phyloP scores from a whole-genome alignment of 345 rosid genomes.

The Salix exigua region DNA sequence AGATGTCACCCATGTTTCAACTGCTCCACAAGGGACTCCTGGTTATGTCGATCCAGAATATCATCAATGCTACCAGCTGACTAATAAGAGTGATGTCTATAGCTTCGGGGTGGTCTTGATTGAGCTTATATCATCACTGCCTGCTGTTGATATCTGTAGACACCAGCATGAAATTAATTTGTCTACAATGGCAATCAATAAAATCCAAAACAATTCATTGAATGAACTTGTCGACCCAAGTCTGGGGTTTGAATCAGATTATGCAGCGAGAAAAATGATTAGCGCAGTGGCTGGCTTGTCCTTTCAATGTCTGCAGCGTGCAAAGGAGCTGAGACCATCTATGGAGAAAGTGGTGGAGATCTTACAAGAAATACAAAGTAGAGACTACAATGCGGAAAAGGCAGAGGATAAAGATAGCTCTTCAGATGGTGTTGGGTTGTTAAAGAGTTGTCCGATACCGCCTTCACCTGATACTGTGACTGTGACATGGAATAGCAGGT shows the following conservation, averaged over 20 bases:
- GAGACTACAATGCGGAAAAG: conserved; percentile 15
- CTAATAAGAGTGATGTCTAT: conserved; percentile 80
- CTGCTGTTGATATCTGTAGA: conserved; percentile 84
- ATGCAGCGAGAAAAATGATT: conserved; percentile 41
- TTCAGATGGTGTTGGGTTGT: conserved; percentile 39
- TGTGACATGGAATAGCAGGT: conserved; percentile 45
- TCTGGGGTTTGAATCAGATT: conserved; percentile 68
- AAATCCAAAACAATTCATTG: conserved; percentile 55
- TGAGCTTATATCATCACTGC: conserved; percentile 73
- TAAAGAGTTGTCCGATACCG: conserved; percentile 33
- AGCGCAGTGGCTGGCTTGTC: conserved; percentile 76
- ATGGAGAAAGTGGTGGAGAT: conserved; percentile 55
- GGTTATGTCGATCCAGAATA: conserved; percentile 96
- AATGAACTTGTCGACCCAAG: conserved; percentile 63
- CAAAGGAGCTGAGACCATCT: conserved; percentile 65
- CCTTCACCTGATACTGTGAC: conserved; percentile 55
- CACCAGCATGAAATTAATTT: conserved; percentile 78
- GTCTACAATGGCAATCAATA: conserved; percentile 68
- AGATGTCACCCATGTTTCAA: conserved; percentile 68
- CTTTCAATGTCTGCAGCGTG: conserved; percentile 68
- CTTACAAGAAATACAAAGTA: conserved; percentile 38
- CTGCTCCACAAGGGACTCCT: conserved; percentile 94
- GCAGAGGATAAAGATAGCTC: conserved; percentile 20
- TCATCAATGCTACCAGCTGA: conserved; percentile 75
- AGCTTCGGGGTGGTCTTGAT: conserved; percentile 67